Evolutionary conservation across 2,329 filamentous ascomycete species (phyloP).

Genomic region (Xylariaceae sp.): DNA sequence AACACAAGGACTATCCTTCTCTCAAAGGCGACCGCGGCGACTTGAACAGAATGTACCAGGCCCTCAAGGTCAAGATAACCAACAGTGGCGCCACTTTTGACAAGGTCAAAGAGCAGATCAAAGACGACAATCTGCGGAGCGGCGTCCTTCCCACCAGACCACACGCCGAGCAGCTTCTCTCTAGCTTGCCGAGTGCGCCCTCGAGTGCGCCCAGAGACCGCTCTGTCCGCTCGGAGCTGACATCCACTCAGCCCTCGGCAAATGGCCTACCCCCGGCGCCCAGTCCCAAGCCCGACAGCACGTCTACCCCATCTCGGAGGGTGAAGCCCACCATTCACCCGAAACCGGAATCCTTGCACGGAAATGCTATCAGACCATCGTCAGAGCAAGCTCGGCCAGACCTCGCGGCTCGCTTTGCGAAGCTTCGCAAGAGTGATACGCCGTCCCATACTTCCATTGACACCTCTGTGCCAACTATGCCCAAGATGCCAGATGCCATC

Average conservation of each 20-base stretch:
- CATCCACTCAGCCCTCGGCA: not conserved
- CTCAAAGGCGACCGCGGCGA: constrained; percentile 54
- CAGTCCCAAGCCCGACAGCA: not conserved
- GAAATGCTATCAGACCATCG: constrained; percentile 49
- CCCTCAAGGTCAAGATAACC: constrained; percentile 48
- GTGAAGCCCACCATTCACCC: constrained; percentile 53
- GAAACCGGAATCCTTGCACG: constrained; percentile 64
- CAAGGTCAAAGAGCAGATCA: constrained; percentile 59
- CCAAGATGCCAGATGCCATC: constrained; percentile 69
- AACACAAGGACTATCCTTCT: constrained; percentile 68
- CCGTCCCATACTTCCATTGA: constrained; percentile 43
- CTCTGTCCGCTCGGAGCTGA: not conserved
- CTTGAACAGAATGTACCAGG: constrained; percentile 44
- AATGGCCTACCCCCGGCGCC: constrained; percentile 1
- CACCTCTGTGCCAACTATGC: constrained; percentile 54
- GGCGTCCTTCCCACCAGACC: constrained; percentile 49
- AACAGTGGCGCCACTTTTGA: constrained; percentile 49
- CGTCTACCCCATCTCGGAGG: constrained; percentile 21
- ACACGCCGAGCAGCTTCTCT: constrained; percentile 6
- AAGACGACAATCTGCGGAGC: constrained; percentile 58
- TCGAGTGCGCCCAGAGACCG: constrained; percentile 4
- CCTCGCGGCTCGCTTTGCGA: constrained; percentile 54
- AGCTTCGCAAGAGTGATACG: constrained; percentile 43
- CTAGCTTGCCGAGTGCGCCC: constrained; percentile 19
- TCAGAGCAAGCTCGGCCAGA: constrained; percentile 41